phyloP scores from a whole-genome alignment of 345 rosid genomes.

The Hibiscus syriacus region DNA sequence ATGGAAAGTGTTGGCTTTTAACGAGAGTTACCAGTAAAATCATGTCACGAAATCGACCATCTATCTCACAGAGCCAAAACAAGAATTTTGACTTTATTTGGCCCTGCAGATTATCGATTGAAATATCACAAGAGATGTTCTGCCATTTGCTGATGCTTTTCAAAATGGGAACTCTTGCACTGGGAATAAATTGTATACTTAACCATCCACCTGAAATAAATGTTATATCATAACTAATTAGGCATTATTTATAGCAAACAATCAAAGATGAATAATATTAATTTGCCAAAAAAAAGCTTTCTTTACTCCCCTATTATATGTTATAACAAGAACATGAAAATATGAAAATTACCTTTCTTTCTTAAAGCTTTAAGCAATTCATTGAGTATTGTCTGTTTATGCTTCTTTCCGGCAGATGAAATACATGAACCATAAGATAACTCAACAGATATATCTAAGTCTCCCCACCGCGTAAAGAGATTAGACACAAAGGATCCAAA shows the following conservation, averaged over 20 bases:
- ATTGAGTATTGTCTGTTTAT: constrained; percentile 47
- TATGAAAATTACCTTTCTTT: constrained; percentile 32
- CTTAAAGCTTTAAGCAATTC: constrained; percentile 53
- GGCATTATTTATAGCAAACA: neutral
- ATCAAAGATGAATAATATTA: too few relatives aligned
- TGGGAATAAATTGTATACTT: constrained; percentile 44
- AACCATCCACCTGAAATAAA: constrained; percentile 40
- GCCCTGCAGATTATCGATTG: constrained; percentile 70
- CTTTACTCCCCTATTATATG: too few relatives aligned
- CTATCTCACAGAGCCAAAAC: constrained; percentile 71
- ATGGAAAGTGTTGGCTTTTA: neutral
- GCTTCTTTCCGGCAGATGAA: constrained; percentile 64
- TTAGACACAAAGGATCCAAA: constrained; percentile 88
- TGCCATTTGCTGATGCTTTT: constrained; percentile 42
- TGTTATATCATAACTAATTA: constrained; percentile 8
- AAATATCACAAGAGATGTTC: constrained; percentile 75
- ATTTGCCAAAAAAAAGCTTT: too few relatives aligned
- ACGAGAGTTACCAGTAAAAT: constrained; percentile 57
- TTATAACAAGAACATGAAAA: too few relatives aligned
- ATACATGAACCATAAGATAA: constrained; percentile 43
- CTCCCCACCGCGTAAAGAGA: constrained; percentile 74
- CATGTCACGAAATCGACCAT: constrained; percentile 77
- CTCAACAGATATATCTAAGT: constrained; percentile 73
- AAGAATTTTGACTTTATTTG: constrained; percentile 70
- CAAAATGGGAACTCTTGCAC: constrained; percentile 82